Evolutionary conservation across 2,329 filamentous ascomycete genomes (phyloP).

Genomic region (Trichoderma atroviride): DNA sequence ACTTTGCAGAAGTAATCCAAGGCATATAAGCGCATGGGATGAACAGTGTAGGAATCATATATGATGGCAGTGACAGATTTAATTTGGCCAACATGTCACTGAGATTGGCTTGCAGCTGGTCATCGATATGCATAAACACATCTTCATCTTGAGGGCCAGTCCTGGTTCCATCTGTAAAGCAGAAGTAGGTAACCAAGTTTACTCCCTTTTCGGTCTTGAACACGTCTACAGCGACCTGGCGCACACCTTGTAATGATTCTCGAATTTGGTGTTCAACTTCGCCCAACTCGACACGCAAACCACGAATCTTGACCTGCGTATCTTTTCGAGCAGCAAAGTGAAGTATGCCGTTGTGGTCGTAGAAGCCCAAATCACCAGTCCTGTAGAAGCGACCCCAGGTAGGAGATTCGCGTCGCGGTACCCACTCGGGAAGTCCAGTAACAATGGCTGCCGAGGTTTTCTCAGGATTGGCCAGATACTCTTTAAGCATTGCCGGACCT

Average conservation of each 20-base stretch:
- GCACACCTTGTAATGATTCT: background rate
- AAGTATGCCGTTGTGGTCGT: slow-evolving; percentile 45
- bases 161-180: background rate
- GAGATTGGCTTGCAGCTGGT: background rate
- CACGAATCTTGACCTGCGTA: slow-evolving; percentile 61
- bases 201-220: slow-evolving; percentile 2
- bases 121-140: background rate
- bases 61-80: slow-evolving; percentile 32
- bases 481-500: slow-evolving; percentile 11
- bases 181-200: slow-evolving; percentile 14
- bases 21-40: slow-evolving; percentile 47
- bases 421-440: background rate
- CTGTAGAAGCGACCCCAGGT: slow-evolving; percentile 41
- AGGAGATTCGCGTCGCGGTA: background rate
- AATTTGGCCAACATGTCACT: background rate
- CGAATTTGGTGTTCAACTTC: slow-evolving; percentile 32
- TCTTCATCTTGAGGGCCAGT: slow-evolving; percentile 3
- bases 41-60: slow-evolving; percentile 48
- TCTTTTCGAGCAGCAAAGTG: slow-evolving; percentile 56
- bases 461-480: slow-evolving; percentile 23
- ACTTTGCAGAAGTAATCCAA: slow-evolving; percentile 15
- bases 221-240: slow-evolving; percentile 23
- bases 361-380: slow-evolving; percentile 52
- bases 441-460: slow-evolving; percentile 11
- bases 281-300: slow-evolving; percentile 56